phyloP scores from a whole-genome alignment of 331 rosid species.

The Stylosanthes scabra region DNA sequence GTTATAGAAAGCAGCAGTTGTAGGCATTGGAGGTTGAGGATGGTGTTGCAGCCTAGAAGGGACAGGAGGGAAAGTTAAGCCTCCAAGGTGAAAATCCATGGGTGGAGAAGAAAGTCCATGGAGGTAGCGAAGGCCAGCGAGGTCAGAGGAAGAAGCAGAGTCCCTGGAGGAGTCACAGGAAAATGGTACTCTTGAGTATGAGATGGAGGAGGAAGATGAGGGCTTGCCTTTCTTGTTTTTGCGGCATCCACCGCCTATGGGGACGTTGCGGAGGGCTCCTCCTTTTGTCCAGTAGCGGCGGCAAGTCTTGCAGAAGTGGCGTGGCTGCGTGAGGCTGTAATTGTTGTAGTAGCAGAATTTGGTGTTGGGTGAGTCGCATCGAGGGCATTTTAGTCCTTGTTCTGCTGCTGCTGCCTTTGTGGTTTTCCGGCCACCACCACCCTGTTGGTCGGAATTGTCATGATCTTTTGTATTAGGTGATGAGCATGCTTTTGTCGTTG shows the following conservation, averaged over 20 bases:
- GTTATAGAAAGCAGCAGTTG: conserved; percentile 6
- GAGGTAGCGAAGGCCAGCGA: conserved; percentile 60
- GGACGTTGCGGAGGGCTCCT: conserved; percentile 87
- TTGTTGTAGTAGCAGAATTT: conserved; percentile 94
- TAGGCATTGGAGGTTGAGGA: not conserved
- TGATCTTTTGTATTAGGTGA: conserved; percentile 25
- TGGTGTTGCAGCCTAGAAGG: conserved; percentile 52
- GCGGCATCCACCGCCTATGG: conserved; percentile 90
- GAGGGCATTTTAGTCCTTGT: conserved; percentile 67
- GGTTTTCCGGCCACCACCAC: conserved; percentile 37
- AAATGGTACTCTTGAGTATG: conserved; percentile 36
- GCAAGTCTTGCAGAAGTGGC: conserved; percentile 91
- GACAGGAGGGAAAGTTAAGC: conserved; percentile 19
- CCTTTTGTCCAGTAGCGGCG: conserved; percentile 93
- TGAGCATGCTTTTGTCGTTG: not conserved
- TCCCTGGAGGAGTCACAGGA: conserved; percentile 56
- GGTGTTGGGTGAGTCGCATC: conserved; percentile 89
- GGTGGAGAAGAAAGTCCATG: conserved; percentile 52
- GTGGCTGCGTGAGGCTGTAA: conserved; percentile 89
- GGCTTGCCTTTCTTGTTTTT: conserved; percentile 65
- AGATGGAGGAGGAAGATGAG: not conserved
- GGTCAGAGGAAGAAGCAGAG: conserved; percentile 50
- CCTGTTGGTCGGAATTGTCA: conserved; percentile 31
- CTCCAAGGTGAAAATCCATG: conserved; percentile 64
- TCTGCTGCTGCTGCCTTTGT: conserved; percentile 47